Evolutionary conservation across 2,329 filamentous ascomycete genomes (phyloP).

Genomic region (Cladosporium oxysporum): DNA sequence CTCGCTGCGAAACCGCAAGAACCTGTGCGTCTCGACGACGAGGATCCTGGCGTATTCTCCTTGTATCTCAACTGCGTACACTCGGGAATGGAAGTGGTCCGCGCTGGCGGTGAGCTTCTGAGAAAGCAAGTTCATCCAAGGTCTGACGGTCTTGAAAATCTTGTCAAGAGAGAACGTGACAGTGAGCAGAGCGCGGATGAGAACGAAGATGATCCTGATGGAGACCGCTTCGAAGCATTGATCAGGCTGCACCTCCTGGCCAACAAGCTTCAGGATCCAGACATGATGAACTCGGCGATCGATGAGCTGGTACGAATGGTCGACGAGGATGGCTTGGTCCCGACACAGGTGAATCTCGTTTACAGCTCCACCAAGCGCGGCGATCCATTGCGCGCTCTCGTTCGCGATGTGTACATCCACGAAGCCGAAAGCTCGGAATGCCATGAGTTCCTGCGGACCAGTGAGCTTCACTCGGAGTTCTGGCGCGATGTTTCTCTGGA

Average conservation of each 20-base stretch:
- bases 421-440: background rate
- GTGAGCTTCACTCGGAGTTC: background rate
- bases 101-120: background rate
- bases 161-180: background rate
- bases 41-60: background rate
- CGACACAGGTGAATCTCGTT: background rate
- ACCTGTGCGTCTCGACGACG: background rate
- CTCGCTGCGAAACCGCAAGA: background rate
- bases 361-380: background rate
- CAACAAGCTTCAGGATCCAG: background rate
- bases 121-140: too few relatives aligned
- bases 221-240: background rate
- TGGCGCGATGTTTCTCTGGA: background rate
- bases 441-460: background rate
- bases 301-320: background rate
- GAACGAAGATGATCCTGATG: background rate
- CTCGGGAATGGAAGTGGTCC: background rate
- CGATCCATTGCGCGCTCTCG: background rate
- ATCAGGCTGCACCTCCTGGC: background rate
- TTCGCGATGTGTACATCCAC: background rate
- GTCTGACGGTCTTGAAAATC: too few relatives aligned
- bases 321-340: background rate
- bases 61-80: background rate
- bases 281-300: background rate
- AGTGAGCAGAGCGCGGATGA: background rate